phyloP scores from a whole-genome alignment of 441 rosid genomes.

The Erysimum pusillum region DNA sequence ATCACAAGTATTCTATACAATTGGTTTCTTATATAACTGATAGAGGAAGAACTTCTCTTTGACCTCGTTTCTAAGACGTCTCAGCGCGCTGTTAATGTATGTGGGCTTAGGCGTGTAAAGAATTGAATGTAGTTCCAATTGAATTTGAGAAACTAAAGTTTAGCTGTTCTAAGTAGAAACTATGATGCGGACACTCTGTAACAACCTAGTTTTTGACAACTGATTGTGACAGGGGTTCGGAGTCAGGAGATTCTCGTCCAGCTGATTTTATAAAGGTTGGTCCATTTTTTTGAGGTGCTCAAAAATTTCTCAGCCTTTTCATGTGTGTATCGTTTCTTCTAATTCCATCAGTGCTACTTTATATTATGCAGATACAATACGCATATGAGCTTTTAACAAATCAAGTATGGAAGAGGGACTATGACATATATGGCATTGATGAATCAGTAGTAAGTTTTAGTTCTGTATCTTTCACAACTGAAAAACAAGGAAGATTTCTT shows the following conservation, averaged over 20 bases:
- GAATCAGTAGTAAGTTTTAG: constrained; percentile 75
- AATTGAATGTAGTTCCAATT: not conserved
- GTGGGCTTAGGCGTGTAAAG: constrained; percentile 3
- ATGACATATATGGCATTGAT: constrained; percentile 82
- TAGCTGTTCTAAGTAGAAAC: not conserved
- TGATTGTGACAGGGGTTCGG: constrained; percentile 64
- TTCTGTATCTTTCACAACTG: constrained; percentile 8
- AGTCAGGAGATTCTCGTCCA: constrained; percentile 52
- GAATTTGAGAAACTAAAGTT: constrained; percentile 24
- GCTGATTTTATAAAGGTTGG: constrained; percentile 73
- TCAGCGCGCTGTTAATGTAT: constrained; percentile 10
- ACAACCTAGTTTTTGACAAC: not conserved
- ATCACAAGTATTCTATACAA: not conserved
- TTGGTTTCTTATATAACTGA: not conserved
- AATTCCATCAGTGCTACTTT: constrained; percentile 11
- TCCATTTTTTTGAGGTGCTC: constrained; percentile 3
- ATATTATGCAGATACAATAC: constrained; percentile 72
- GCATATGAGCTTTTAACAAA: constrained; percentile 84
- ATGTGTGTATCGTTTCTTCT: constrained; percentile 15
- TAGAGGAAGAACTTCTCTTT: not conserved
- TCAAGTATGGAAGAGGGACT: constrained; percentile 86
- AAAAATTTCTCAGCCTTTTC: constrained; percentile 8
- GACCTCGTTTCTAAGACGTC: constrained; percentile 1
- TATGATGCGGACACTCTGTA: not conserved
- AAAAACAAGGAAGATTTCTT: constrained; percentile 23